These are phyloP conservation scores for Heterobasidion annosum DNA, from an alignment of 1,284 basidiomycete genomes.

Conservation along the genomic window DNA sequence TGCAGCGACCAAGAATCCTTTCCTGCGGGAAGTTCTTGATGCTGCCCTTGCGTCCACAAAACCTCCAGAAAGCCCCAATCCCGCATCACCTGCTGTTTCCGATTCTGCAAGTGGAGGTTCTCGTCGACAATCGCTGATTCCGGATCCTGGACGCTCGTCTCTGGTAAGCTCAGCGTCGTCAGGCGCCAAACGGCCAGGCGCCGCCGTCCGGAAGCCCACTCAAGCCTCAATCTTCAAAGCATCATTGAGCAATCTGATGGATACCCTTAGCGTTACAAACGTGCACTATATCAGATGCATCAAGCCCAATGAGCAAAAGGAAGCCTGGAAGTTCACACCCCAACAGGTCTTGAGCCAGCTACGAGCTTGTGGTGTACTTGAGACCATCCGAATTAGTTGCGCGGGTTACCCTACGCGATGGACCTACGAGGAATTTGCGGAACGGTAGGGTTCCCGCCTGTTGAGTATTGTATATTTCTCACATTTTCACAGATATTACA, in stretches of 20 bases:
- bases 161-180: constrained; percentile 44
- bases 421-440: constrained; percentile 99
- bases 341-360: constrained; percentile 95
- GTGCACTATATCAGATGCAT: constrained; percentile 99
- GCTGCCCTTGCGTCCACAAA: constrained; percentile 74
- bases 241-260: constrained; percentile 92
- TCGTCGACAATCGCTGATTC: constrained; percentile 73
- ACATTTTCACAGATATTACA: constrained; percentile 72
- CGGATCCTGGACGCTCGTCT: constrained; percentile 75
- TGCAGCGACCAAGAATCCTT: constrained; percentile 79
- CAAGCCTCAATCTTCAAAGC: constrained; percentile 98
- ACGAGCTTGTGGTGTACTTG: constrained; percentile 96
- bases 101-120: constrained; percentile 68
- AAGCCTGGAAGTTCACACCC: constrained; percentile 94
- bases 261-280: constrained; percentile 94
- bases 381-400: constrained; percentile 98
- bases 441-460: constrained; percentile 53
- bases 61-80: constrained; percentile 50
- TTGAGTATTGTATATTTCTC: background rate
- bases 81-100: constrained; percentile 62
- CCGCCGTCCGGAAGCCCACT: constrained; percentile 82
- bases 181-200: constrained; percentile 55
- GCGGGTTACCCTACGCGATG: constrained; percentile 99
- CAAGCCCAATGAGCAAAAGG: constrained; percentile 97
- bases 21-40: constrained; percentile 93